Evolutionary conservation across 305 asterid genomes (phyloP), one percentile per base, ranked within the genome.

Genomic region (Fraxinus baroniana): DNA sequence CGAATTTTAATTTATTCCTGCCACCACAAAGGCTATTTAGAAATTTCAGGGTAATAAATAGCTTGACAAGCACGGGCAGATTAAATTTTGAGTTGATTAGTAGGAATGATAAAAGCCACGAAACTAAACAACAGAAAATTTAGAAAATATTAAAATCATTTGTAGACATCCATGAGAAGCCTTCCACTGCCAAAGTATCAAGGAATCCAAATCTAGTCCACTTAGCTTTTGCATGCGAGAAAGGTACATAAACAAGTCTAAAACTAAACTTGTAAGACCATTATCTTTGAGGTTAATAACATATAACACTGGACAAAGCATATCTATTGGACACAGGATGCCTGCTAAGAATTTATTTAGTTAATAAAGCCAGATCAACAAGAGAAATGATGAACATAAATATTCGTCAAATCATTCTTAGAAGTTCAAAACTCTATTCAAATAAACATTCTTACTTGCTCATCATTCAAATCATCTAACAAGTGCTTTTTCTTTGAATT

Each of bases 391-490:
- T 28, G 74, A 28, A 28, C 36, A 12, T 68, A 68, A 71, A 71
- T 7, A 71, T 30, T 30, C 9, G 5, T 71, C 5, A 12, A 71
- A 71, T 71, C 32, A 71, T 33, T 32, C 76, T 30, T 7, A 66
- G 7, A 71, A 71, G 76, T 71, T 32, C n/a, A 12, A 28, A 68
- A 68, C n/a, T 68, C 37, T 68, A 28, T 68, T 77, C 72, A 55
- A 76, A 35, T 24, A 57, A 74, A 81, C 52, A 78, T 76, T 80
- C 86, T 83, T 88, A 93, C 99, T 89, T 92, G 97, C 74, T 96
- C 98, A 77, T 93, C 97, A 55, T 86, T 92, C 85, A 89, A 88
- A 84, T 92, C 97, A 78, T 89, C 91, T 73, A 84, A 79, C 33
- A 89, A 71, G 71, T 85, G 87, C 87, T 85, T 86, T 82, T 87